These are phyloP conservation scores for Ilex asprella DNA, from an alignment of 257 asterid species.

Conservation along the genomic window DNA sequence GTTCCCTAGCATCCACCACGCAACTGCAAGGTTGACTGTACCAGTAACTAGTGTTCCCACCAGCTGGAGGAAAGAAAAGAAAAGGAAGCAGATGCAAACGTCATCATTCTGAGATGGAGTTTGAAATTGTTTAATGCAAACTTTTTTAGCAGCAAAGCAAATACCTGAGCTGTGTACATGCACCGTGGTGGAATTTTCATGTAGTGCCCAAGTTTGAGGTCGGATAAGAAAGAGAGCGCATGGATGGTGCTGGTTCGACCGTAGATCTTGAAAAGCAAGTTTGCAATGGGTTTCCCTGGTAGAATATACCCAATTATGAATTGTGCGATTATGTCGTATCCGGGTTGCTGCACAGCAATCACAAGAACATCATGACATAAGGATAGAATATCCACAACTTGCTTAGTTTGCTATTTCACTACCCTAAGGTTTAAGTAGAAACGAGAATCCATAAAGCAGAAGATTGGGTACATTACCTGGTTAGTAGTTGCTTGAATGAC, in stretches of 20 bases:
- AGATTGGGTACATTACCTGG: slow-evolving; percentile 39
- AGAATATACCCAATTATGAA: slow-evolving; percentile 79
- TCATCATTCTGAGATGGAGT: not conserved
- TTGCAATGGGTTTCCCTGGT: slow-evolving; percentile 93
- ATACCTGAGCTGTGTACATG: slow-evolving; percentile 89
- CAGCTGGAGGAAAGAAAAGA: slow-evolving; percentile 27
- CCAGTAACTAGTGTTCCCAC: slow-evolving; percentile 79
- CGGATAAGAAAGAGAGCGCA: slow-evolving; percentile 81
- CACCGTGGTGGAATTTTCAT: slow-evolving; percentile 91
- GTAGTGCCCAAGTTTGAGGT: slow-evolving; percentile 94
- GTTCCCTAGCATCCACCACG: slow-evolving; percentile 91
- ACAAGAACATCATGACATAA: not conserved
- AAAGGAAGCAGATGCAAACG: not conserved
- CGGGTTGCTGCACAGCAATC: slow-evolving; percentile 69
- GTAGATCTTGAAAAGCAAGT: slow-evolving; percentile 82
- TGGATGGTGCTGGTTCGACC: slow-evolving; percentile 88
- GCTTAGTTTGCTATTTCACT: no score
- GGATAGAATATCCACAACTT: not conserved
- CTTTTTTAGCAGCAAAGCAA: not conserved
- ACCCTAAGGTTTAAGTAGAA: not conserved
- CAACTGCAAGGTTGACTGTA: slow-evolving; percentile 63
- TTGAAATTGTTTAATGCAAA: not conserved
- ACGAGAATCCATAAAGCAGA: not conserved
- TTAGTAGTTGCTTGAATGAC: slow-evolving; percentile 95
- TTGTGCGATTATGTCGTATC: slow-evolving; percentile 89